Base-by-base conservation (phyloP, 2,329 filamentous ascomycete genomes). In the Chaetomiaceae sp. region DNA sequence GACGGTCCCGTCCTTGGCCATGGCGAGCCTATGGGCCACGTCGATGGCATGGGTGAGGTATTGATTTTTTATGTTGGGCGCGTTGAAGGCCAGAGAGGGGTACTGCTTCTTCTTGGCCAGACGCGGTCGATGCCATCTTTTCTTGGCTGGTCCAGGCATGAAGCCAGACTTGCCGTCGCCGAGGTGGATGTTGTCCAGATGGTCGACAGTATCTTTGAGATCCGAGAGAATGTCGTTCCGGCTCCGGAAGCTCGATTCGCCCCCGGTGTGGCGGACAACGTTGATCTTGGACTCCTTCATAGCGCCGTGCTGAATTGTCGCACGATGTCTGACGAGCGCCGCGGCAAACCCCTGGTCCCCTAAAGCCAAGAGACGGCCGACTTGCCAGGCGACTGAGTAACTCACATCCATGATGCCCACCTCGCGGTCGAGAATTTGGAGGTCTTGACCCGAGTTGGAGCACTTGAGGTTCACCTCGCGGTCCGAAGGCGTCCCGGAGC, bases 351-450 rank as follows among this genome's bases (percentile, higher is more conserved):
- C 48, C 32, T 38, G 18, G 44, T 61, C 56, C 6, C 11, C 48
- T 2, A 56, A 14, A 4, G 50, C 55, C 21, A 61, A 32, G 2
- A 36, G 51, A n/a, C 38, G 0, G 20, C 72, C 65, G 5, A 71
- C 54, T 55, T 72, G 48, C 72, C 71, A 74, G 0, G 72, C 72
- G 1, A 59, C 52, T 1, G 63, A 64, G 53, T 73, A 74, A 0
- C 66, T 65, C 6, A 73, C 33, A 48, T 74, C 72, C 65, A 73
- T 69, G 2, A 73, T 34, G 1, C 65, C 65, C 0, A 63, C 13
- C 4, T 63, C 36, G 4, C 46, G 48, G 55, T 74, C 71, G 0
- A 72, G 43, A 21, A 61, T 54, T 46, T 59, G 52, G 9, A 72
- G 58, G 27, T 74, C 67, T 10, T 21, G 20, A 9, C 69, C 67